Conservation (phyloP, 306 rosid genomes). For the Myrica gale region DNA sequence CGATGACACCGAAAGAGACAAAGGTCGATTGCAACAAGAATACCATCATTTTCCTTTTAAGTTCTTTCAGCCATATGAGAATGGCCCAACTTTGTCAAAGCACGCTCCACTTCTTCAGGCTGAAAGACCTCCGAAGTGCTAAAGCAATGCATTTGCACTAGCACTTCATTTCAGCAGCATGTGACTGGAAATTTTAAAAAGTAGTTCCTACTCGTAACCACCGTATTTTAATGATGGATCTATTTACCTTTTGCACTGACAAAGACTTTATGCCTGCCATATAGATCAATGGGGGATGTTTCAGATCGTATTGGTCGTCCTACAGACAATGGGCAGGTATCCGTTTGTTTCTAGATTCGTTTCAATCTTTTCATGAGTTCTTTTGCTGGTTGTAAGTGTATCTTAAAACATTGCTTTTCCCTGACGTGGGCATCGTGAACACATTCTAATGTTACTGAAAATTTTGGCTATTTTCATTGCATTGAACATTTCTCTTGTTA, state of each 20-base stretch:
- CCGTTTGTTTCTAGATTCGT: conserved; percentile 15
- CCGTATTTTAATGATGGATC: background rate
- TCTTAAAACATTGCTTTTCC: conserved; percentile 4
- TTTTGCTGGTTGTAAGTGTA: conserved; percentile 8
- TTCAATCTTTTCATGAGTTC: conserved; percentile 1
- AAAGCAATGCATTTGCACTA: too few species aligned
- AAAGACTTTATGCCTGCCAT: conserved; percentile 12
- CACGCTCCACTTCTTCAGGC: too few species aligned
- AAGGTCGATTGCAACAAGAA: too few species aligned
- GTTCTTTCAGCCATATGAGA: too few species aligned
- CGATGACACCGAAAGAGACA: too few species aligned
- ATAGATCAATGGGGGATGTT: conserved; percentile 98
- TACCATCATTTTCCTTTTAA: too few species aligned
- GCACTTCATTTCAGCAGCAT: too few species aligned
- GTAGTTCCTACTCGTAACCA: too few species aligned
- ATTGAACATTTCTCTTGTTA: background rate
- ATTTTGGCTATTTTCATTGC: conserved; percentile 15
- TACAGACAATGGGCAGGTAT: conserved; percentile 94
- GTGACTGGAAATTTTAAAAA: too few species aligned
- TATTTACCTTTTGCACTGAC: conserved; percentile 12
- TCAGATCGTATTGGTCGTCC: conserved; percentile 99
- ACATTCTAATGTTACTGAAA: conserved; percentile 7
- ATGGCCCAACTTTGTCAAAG: too few species aligned
- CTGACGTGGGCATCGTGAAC: conserved; percentile 8
- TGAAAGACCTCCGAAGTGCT: too few species aligned